A percentile compares a stretch with the other conserved stretches of the same genome.
phyloP scores from a whole-genome alignment of 352 stramenopile species.

The Pilasporangium apinafurcum region DNA sequence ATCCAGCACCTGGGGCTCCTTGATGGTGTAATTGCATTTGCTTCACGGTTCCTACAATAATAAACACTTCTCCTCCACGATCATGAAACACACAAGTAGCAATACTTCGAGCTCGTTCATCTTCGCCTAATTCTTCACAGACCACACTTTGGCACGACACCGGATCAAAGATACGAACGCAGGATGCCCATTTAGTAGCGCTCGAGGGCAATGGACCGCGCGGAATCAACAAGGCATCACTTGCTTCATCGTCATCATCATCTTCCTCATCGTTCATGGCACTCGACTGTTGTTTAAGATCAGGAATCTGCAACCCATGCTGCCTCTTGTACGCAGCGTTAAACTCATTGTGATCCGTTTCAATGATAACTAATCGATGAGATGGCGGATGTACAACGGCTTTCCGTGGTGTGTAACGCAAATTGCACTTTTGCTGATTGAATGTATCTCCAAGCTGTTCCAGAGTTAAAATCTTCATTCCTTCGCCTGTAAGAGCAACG shows the following conservation, averaged over 20 bases:
- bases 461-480: conserved; percentile 96
- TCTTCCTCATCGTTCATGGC: conserved; percentile 47
- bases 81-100: conserved; percentile 93
- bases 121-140: conserved; percentile 90
- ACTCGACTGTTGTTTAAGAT: conserved; percentile 29
- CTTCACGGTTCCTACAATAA: conserved; percentile 96
- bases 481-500: conserved; percentile 93
- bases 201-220: conserved; percentile 50
- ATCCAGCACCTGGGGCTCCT: conserved; percentile 48
- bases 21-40: conserved; percentile 93
- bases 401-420: conserved; percentile 97
- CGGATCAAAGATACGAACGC: conserved; percentile 97
- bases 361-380: conserved; percentile 92
- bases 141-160: conserved; percentile 79
- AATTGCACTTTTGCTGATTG: conserved; percentile 92
- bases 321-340: conserved; percentile 88
- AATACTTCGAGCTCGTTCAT: conserved; percentile 93
- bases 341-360: conserved; percentile 97
- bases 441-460: conserved; percentile 95
- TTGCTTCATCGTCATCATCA: conserved; percentile 84
- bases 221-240: conserved; percentile 65
- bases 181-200: conserved; percentile 93
- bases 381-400: conserved; percentile 89
- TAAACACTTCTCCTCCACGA: conserved; percentile 94
- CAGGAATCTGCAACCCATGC: conserved; percentile 51